Conservation (phyloP, 2,329 filamentous ascomycete genomes). For the Plenodomus lindquistii region DNA sequence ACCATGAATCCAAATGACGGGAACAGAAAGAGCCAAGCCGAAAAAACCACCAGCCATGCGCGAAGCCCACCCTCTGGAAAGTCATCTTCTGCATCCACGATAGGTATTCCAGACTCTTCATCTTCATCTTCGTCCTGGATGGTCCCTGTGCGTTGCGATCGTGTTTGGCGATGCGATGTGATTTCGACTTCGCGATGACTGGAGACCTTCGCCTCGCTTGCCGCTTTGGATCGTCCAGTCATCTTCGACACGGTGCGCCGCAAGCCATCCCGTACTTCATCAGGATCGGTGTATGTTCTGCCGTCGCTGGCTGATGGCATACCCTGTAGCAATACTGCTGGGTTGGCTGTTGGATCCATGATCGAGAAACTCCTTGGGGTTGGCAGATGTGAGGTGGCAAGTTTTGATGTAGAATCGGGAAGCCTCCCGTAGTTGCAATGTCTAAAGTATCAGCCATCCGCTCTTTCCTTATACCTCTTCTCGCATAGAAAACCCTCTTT, state of each 20-base stretch:
- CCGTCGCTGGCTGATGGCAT: conserved; percentile 13
- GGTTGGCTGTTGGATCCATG: conserved; percentile 37
- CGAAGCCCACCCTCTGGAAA: conserved; percentile 46
- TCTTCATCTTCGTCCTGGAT: conserved; percentile 1
- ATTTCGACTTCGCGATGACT: conserved; percentile 11
- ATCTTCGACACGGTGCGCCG: conserved; percentile 22
- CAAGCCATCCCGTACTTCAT: conserved; percentile 23
- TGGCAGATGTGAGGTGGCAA: not conserved
- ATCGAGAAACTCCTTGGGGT: not conserved
- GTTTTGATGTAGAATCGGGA: not conserved
- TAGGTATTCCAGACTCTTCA: conserved; percentile 14
- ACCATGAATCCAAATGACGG: conserved; percentile 47
- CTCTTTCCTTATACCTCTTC: not conserved
- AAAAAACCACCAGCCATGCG: conserved; percentile 48
- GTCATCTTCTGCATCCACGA: conserved; percentile 30
- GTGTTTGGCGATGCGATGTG: conserved; percentile 5
- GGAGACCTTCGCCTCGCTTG: conserved; percentile 18
- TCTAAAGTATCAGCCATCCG: not conserved
- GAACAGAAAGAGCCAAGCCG: conserved; percentile 40
- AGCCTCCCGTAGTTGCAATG: not conserved
- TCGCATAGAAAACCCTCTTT: not conserved
- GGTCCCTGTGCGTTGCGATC: conserved; percentile 10
- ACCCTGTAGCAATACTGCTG: conserved; percentile 28
- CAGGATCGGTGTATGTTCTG: conserved; percentile 12
- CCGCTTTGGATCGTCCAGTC: conserved; percentile 22